Percentiles rank a stretch among this genome's conserved stretches.
Conservation (phyloP, 2,329 filamentous ascomycete genomes). For the Venturia oleaginea region DNA sequence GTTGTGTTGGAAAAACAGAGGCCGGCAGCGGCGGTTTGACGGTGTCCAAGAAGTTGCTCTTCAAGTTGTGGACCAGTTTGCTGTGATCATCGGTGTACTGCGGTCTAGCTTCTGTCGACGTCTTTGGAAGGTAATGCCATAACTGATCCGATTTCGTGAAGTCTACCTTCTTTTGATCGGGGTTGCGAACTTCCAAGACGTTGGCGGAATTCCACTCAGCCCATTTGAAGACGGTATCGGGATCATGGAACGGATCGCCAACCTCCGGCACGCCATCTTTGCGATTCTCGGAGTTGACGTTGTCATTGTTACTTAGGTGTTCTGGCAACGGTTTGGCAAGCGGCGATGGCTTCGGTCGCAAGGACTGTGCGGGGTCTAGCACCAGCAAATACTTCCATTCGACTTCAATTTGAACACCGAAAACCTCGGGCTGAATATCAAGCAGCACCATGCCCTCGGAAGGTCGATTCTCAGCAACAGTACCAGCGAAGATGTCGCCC, state of each 20-base stretch:
- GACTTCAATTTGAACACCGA: slow-evolving; percentile 53
- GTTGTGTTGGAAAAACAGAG: slow-evolving; percentile 23
- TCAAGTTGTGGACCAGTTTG: slow-evolving; percentile 53
- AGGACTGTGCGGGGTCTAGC: slow-evolving; percentile 61
- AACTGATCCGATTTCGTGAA: slow-evolving; percentile 63
- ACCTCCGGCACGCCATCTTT: slow-evolving; percentile 41
- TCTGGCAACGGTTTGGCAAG: slow-evolving; percentile 63
- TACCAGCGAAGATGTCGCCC: slow-evolving; percentile 83
- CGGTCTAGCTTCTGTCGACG: slow-evolving; percentile 80
- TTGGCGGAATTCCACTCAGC: slow-evolving; percentile 59
- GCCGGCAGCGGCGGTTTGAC: slow-evolving; percentile 30
- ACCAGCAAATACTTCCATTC: slow-evolving; percentile 78
- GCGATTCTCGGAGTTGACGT: slow-evolving; percentile 36
- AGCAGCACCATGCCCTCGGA: slow-evolving; percentile 39
- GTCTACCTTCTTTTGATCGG: slow-evolving; percentile 58
- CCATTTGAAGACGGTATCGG: slow-evolving; percentile 38
- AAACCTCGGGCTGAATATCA: slow-evolving; percentile 40
- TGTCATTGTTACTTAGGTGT: slow-evolving; percentile 39
- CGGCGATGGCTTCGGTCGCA: slow-evolving; percentile 63
- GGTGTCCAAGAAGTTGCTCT: slow-evolving; percentile 64
- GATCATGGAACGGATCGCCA: slow-evolving; percentile 38
- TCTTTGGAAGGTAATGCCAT: slow-evolving; percentile 81
- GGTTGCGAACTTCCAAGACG: slow-evolving; percentile 25
- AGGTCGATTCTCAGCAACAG: slow-evolving; percentile 82
- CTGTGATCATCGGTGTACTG: slow-evolving; percentile 78